These are phyloP conservation scores for Taxillus chinensis DNA, from an alignment of 164 flowering plant species.

Conservation along the genomic window DNA sequence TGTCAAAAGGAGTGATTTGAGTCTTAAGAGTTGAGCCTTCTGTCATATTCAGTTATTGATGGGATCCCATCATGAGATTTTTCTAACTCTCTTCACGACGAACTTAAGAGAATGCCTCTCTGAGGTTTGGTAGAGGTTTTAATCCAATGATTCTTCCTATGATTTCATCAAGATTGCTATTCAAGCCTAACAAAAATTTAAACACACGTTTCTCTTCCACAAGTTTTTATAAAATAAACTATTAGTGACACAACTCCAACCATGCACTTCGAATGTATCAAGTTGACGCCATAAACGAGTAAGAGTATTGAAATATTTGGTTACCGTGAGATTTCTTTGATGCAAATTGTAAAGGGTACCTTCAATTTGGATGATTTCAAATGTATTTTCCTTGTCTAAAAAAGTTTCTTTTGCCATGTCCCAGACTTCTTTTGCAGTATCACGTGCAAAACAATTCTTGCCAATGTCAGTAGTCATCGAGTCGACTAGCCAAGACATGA, in stretches of 20 bases:
- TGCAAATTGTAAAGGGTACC: no score
- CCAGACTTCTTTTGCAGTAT: no score
- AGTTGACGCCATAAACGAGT: no score
- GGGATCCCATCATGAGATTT: neutral
- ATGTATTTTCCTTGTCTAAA: no score
- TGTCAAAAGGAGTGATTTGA: no score
- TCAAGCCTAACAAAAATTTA: neutral
- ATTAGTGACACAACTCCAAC: neutral
- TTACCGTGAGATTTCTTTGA: no score
- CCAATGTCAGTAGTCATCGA: neutral
- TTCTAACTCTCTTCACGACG: neutral
- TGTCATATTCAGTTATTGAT: neutral
- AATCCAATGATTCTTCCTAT: neutral
- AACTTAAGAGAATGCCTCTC: conserved; percentile 8
- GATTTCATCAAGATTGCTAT: conserved; percentile 1
- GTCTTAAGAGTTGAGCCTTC: neutral
- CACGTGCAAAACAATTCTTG: no score
- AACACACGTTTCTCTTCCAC: conserved; percentile 3
- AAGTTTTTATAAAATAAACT: neutral
- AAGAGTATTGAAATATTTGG: no score
- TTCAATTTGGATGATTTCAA: no score
- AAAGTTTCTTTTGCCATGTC: no score
- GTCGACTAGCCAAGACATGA: conserved; percentile 2
- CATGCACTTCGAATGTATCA: no score
- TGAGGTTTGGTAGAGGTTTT: conserved; percentile 1